Conservation (phyloP, 2,329 filamentous ascomycete genomes). For the Sphaceloma murrayae region DNA sequence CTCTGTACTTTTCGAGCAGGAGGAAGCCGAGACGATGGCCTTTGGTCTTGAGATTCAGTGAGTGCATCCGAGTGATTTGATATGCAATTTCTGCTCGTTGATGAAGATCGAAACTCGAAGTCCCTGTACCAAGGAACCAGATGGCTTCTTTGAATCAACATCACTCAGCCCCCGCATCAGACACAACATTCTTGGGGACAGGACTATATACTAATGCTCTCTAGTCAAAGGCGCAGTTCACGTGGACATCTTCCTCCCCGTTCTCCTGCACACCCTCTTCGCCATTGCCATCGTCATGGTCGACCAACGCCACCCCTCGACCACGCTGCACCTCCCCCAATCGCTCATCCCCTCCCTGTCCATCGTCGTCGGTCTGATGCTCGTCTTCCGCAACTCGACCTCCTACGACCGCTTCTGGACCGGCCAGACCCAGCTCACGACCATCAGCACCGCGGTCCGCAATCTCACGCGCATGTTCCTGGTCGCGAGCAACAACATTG, state of each 20-base stretch:
- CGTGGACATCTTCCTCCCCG: slow-evolving; percentile 46
- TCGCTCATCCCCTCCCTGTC: slow-evolving; percentile 54
- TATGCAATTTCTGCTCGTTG: background rate
- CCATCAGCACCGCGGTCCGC: slow-evolving; percentile 48
- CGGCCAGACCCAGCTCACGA: slow-evolving; percentile 41
- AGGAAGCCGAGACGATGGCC: slow-evolving; percentile 48
- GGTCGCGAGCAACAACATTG: slow-evolving; percentile 34
- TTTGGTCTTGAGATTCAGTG: slow-evolving; percentile 50
- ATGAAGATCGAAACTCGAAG: background rate
- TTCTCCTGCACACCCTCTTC: slow-evolving; percentile 49
- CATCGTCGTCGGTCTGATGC: slow-evolving; percentile 58
- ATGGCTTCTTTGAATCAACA: too few species aligned
- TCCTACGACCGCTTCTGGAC: slow-evolving; percentile 56
- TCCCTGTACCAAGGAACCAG: too few species aligned
- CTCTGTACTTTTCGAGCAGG: slow-evolving; percentile 37
- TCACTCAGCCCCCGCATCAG: too few species aligned
- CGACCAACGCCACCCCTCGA: slow-evolving; percentile 34
- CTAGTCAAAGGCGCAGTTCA: slow-evolving; percentile 52
- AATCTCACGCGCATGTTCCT: slow-evolving; percentile 51
- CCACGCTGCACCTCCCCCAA: slow-evolving; percentile 41
- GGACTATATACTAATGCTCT: slow-evolving; percentile 3
- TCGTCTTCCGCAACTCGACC: slow-evolving; percentile 57
- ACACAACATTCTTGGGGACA: too few species aligned
- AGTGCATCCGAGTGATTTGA: background rate
- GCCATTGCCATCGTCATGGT: slow-evolving; percentile 50